Conservation (phyloP, 2,329 filamentous ascomycete genomes). For the Aspergillus fumigatiaffinis region DNA sequence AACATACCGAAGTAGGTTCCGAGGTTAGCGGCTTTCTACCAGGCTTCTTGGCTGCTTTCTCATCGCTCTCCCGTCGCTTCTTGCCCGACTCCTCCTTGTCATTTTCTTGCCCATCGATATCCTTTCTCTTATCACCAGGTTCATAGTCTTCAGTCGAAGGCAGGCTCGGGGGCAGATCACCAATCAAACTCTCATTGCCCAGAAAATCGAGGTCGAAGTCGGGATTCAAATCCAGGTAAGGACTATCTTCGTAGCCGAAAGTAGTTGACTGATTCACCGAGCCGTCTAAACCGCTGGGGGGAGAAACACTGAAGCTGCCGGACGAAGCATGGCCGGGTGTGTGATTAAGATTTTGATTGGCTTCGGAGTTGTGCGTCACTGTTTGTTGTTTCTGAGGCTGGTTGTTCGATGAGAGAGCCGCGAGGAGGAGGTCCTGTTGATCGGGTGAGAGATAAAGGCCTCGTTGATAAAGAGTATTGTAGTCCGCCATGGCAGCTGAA, state of each 20-base stretch:
- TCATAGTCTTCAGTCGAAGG: slow-evolving; percentile 44
- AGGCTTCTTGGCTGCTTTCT: slow-evolving; percentile 89
- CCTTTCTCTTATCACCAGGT: slow-evolving; percentile 60
- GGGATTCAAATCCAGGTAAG: slow-evolving; percentile 78
- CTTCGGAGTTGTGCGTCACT: slow-evolving; percentile 14
- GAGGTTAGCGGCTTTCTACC: slow-evolving; percentile 93
- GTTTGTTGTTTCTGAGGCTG: slow-evolving; percentile 32
- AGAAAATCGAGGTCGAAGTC: slow-evolving; percentile 71
- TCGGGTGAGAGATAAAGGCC: slow-evolving; percentile 69
- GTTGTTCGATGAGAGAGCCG: slow-evolving; percentile 70
- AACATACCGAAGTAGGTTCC: slow-evolving; percentile 88
- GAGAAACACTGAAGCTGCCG: slow-evolving; percentile 34
- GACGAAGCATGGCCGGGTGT: slow-evolving; percentile 44
- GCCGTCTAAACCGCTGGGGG: slow-evolving; percentile 28
- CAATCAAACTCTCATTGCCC: slow-evolving; percentile 66
- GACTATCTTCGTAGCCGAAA: slow-evolving; percentile 57
- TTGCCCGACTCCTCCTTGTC: slow-evolving; percentile 62
- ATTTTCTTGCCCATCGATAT: slow-evolving; percentile 49
- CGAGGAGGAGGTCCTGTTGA: slow-evolving; percentile 72
- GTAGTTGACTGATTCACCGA: slow-evolving; percentile 38
- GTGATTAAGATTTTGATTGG: slow-evolving; percentile 21
- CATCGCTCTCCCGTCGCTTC: slow-evolving; percentile 72
- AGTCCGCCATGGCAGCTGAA: slow-evolving; percentile 33
- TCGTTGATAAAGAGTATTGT: slow-evolving; percentile 41
- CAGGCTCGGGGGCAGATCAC: slow-evolving; percentile 58